A percentile compares a stretch with the other conserved stretches of the same genome.
Evolutionary conservation across 495 filamentous ascomycete species (phyloP).

Genomic region (Penicillium lividum): DNA sequence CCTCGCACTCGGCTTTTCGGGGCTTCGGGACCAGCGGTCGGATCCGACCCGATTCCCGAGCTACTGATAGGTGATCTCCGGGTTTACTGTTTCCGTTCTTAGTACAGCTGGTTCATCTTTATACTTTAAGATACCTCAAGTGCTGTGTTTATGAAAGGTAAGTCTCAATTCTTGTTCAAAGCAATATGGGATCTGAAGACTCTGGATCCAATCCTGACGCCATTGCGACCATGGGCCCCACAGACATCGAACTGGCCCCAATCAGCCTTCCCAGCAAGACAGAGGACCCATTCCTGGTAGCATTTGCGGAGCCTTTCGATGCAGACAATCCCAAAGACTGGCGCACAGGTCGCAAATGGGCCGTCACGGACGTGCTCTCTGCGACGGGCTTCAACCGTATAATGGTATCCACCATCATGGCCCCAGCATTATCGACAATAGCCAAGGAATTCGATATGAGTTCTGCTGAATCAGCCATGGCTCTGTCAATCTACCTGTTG

Average conservation of each 20-base stretch:
- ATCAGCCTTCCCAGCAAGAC: slow-evolving; percentile 11
- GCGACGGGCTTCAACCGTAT: slow-evolving; percentile 59
- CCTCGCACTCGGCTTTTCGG: not conserved
- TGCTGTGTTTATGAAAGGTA: not conserved
- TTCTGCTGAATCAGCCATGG: slow-evolving; percentile 54
- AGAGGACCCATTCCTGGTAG: slow-evolving; percentile 28
- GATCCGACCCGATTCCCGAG: not conserved
- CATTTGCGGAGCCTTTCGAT: slow-evolving; percentile 41
- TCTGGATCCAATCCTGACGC: not conserved
- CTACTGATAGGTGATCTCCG: not conserved
- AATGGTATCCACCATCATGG: slow-evolving; percentile 69
- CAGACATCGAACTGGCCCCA: slow-evolving; percentile 11
- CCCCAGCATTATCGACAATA: slow-evolving; percentile 58
- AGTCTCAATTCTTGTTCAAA: not conserved
- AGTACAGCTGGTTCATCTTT: not conserved
- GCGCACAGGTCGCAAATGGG: slow-evolving; percentile 52
- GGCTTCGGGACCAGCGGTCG: not conserved
- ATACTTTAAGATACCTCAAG: not conserved
- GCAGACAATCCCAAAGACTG: slow-evolving; percentile 48
- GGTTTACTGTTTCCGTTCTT: too few species aligned
- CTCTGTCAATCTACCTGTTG: slow-evolving; percentile 67
- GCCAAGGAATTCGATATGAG: slow-evolving; percentile 58
- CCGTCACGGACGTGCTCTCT: slow-evolving; percentile 44
- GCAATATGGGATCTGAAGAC: not conserved
- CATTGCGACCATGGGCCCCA: slow-evolving; percentile 4